phyloP scores from a whole-genome alignment of 345 rosid species.

The Litchi chinensis region DNA sequence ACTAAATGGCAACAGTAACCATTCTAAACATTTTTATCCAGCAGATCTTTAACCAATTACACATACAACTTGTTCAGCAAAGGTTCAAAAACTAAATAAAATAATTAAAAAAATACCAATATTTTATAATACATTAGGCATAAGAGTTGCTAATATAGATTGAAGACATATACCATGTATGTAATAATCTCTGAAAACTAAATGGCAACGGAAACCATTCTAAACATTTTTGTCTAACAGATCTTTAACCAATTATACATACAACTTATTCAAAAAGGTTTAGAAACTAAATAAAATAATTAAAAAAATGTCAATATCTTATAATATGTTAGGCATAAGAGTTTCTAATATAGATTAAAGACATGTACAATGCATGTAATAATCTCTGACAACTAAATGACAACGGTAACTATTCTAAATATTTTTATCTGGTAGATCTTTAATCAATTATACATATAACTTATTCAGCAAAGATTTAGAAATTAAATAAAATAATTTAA shows the following conservation, averaged over 20 bases:
- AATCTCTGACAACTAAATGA: not conserved
- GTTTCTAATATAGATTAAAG: not conserved
- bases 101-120: not conserved
- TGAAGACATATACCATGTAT: not conserved
- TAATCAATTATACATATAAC: not conserved
- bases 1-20: not conserved
- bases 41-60: not conserved
- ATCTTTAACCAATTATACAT: not conserved
- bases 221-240: not conserved
- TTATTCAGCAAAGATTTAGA: not conserved
- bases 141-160: not conserved
- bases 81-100: not conserved
- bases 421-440: not conserved
- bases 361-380: not conserved
- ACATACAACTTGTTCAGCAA: constrained; percentile 2
- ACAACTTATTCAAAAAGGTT: not conserved
- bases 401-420: not conserved
- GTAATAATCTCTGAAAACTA: not conserved
- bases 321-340: not conserved
- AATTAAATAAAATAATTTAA: not conserved
- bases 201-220: not conserved
- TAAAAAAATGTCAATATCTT: not conserved
- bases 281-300: not conserved
- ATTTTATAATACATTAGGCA: not conserved
- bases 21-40: not conserved